Conservation (phyloP, 345 rosid species). For the Cardamine resedifolia region DNA sequence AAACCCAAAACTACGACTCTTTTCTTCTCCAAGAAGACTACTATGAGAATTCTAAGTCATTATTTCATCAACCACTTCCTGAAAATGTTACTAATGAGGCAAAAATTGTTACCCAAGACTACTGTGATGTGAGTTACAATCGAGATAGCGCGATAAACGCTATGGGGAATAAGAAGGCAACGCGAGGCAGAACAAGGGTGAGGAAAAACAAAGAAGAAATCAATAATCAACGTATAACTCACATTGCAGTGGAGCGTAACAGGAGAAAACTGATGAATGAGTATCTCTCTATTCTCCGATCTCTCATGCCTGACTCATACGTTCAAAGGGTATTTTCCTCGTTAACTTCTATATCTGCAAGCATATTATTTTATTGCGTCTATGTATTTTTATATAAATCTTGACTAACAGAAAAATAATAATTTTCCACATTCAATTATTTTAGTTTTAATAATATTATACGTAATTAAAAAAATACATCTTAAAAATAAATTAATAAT, state of each 20-base stretch:
- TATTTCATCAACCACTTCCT: constrained; percentile 12
- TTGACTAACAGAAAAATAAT: not conserved
- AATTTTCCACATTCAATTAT: not conserved
- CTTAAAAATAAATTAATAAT: not conserved
- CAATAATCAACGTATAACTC: constrained; percentile 90
- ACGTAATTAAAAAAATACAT: not conserved
- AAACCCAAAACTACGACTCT: constrained; percentile 31
- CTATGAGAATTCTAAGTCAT: constrained; percentile 13
- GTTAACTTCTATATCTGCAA: not conserved
- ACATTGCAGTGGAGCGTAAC: constrained; percentile 98
- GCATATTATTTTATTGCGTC: not conserved
- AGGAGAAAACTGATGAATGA: constrained; percentile 93
- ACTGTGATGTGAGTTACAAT: constrained; percentile 2
- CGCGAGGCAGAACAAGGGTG: constrained; percentile 61
- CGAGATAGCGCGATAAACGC: not conserved
- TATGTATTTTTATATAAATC: not conserved
- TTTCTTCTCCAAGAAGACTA: constrained; percentile 31
- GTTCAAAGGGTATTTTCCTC: constrained; percentile 70
- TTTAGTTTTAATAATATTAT: not conserved
- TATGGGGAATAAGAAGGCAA: constrained; percentile 38
- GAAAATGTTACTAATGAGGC: constrained; percentile 7
- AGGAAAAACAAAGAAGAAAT: constrained; percentile 80
- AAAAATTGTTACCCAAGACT: not conserved
- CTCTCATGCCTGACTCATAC: constrained; percentile 86
- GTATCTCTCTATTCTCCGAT: constrained; percentile 70